Conservation (phyloP, 2,329 filamentous ascomycete species). For the Pyricularia sp. region DNA sequence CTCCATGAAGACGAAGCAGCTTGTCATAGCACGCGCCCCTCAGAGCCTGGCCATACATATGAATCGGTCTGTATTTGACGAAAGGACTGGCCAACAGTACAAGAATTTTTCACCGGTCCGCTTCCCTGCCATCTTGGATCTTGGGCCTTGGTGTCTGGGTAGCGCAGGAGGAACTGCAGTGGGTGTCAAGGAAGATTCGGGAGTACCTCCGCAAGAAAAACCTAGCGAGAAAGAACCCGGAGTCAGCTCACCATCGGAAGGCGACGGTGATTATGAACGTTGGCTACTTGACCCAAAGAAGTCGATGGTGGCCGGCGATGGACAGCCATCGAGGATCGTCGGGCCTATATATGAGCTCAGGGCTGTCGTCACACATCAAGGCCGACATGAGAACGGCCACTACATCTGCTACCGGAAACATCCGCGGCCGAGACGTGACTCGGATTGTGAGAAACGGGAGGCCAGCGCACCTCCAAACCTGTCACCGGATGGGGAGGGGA, state of each 20-base stretch:
- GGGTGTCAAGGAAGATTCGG: background rate
- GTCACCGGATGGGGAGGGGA: background rate
- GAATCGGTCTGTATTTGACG: constrained; percentile 85
- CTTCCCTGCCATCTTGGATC: constrained; percentile 62
- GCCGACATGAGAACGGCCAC: constrained; percentile 87
- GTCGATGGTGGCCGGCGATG: constrained; percentile 58
- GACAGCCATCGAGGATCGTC: constrained; percentile 33
- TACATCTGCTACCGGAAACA: constrained; percentile 84
- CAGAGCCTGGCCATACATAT: constrained; percentile 74
- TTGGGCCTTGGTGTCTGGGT: constrained; percentile 77
- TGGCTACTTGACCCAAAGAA: constrained; percentile 57
- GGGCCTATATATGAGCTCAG: constrained; percentile 62
- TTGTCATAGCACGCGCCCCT: constrained; percentile 71
- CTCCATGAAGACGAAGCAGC: constrained; percentile 80
- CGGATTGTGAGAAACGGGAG: constrained; percentile 2
- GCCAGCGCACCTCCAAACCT: constrained; percentile 6
- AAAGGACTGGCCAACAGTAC: constrained; percentile 60
- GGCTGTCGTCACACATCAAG: constrained; percentile 79
- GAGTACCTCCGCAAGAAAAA: background rate
- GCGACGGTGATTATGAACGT: constrained; percentile 35
- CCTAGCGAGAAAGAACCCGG: constrained; percentile 1
- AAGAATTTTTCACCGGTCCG: constrained; percentile 74
- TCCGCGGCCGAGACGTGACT: constrained; percentile 16
- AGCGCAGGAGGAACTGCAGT: constrained; percentile 25
- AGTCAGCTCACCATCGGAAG: constrained; percentile 11